Evolutionary conservation across 495 filamentous ascomycete genomes (phyloP), one percentile per base, ranked within the genome.

Genomic region (Penicillium parvum): DNA sequence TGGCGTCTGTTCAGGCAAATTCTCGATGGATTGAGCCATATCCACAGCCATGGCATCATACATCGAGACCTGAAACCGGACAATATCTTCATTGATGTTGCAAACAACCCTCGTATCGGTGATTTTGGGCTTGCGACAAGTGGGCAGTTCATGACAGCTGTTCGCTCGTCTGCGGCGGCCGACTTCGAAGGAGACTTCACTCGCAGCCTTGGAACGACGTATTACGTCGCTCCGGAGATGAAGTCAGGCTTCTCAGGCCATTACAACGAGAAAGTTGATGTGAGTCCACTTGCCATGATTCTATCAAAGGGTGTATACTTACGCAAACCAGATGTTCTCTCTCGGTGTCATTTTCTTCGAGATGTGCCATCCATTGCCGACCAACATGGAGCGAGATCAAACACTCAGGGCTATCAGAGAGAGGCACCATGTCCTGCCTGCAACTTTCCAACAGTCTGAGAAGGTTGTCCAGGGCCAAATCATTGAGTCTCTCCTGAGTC

Each of bases 61-160:
- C 92, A 98, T 57, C 84, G 92, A 1, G 92, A 98, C 61, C 74
- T 98, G n/a, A 97, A 97, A 57, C 92, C 92, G 0, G 94, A 98
- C 54, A 98, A 98, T 49, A 81, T 98, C 34, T 98, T 98, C 65
- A 92, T 97, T 52, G 94, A 97, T 55, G 77, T 83, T 23, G 76
- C 84, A 2, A 86, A 86, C 32, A 91, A 95, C 54, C 88, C 94
- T 8, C 86, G 90, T 42, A 96, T 98, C 46, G 92, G 92, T 37
- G 92, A 98, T 59, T 97, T 98, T 63, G 92, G 92, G 4, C 73
- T 98, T 25, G 92, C 92, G 26, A 96, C 90, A 2, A 90, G 81
- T 50, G 87, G 88, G 2, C 89, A 94, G 45, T 82, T 86, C 30
- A 68, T 64, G 8, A 72, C 71, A 4, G 77, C 75, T 18, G 71